Evolutionary conservation across 2,329 filamentous ascomycete species (phyloP).

Genomic region (Arthrobotrys sinensis): DNA sequence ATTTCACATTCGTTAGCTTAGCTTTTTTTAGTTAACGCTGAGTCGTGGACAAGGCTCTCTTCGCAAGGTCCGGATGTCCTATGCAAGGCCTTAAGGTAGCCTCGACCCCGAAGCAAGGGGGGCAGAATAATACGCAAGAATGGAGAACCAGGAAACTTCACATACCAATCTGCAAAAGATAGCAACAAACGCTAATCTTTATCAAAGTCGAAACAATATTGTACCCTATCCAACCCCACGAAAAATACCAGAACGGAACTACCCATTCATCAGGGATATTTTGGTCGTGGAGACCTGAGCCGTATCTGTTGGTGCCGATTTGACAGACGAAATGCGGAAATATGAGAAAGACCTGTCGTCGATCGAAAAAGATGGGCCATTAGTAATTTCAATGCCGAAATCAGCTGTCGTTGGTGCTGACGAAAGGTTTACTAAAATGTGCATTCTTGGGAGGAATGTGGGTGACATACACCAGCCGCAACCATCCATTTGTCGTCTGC

Average conservation of each 20-base stretch:
- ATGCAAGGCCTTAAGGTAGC: background rate
- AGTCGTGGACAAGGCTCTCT: background rate
- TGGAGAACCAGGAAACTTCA: constrained; percentile 12
- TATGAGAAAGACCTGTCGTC: constrained; percentile 63
- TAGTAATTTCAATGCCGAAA: constrained; percentile 4
- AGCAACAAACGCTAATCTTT: constrained; percentile 65
- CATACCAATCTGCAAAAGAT: constrained; percentile 65
- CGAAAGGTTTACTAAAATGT: constrained; percentile 13
- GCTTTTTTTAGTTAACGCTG: background rate
- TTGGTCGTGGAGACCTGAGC: constrained; percentile 64
- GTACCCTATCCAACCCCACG: constrained; percentile 64
- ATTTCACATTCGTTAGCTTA: constrained; percentile 18
- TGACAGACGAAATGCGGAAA: constrained; percentile 63
- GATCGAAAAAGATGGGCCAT: background rate
- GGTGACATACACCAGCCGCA: constrained; percentile 63
- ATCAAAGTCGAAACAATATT: constrained; percentile 64
- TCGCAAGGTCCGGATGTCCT: background rate
- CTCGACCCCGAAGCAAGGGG: constrained; percentile 31
- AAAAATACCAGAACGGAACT: constrained; percentile 63
- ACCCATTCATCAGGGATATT: constrained; percentile 64
- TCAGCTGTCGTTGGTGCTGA: background rate
- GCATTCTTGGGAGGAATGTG: constrained; percentile 27
- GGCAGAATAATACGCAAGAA: constrained; percentile 17
- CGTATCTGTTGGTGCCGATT: constrained; percentile 63
- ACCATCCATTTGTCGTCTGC: constrained; percentile 65